These are phyloP conservation scores for Endotrypanum monterogeii DNA, from an alignment of 208 protist genomes.

Conservation along the genomic window DNA sequence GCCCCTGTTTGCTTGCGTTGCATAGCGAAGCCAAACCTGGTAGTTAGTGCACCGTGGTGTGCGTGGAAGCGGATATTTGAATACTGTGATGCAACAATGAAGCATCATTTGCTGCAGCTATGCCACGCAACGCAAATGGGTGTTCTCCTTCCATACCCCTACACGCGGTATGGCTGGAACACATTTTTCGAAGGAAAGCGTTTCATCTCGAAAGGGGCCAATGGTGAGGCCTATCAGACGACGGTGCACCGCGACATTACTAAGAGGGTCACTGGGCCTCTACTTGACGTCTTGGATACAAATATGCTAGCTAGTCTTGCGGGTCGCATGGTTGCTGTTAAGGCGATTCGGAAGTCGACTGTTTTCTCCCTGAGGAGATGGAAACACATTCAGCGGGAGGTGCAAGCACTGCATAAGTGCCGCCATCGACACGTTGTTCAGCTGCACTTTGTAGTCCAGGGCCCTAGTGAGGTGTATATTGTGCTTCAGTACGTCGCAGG, in stretches of 20 bases:
- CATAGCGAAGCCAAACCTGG: conserved; percentile 32
- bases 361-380: conserved; percentile 55
- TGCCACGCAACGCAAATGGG: conserved; percentile 50
- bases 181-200: conserved; percentile 47
- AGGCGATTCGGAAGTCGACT: conserved; percentile 47
- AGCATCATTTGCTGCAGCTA: conserved; percentile 38
- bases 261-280: neutral
- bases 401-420: conserved; percentile 41
- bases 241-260: conserved; percentile 30
- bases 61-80: conserved; percentile 41
- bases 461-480: conserved; percentile 52
- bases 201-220: conserved; percentile 49
- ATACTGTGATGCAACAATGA: conserved; percentile 32
- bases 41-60: conserved; percentile 20
- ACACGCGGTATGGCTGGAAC: conserved; percentile 41
- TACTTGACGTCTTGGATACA: conserved; percentile 4
- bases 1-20: conserved; percentile 28
- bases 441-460: conserved; percentile 51
- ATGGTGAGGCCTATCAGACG: conserved; percentile 45
- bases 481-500: conserved; percentile 47
- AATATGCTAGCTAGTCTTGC: conserved; percentile 14
- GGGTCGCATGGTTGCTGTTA: conserved; percentile 46
- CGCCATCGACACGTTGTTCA: conserved; percentile 53
- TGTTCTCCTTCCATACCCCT: conserved; percentile 42
- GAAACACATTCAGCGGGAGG: conserved; percentile 50